Evolutionary conservation across 352 stramenopile genomes (phyloP), one percentile per base, ranked within the genome.

Genomic region (Thraustochytrium sp.): DNA sequence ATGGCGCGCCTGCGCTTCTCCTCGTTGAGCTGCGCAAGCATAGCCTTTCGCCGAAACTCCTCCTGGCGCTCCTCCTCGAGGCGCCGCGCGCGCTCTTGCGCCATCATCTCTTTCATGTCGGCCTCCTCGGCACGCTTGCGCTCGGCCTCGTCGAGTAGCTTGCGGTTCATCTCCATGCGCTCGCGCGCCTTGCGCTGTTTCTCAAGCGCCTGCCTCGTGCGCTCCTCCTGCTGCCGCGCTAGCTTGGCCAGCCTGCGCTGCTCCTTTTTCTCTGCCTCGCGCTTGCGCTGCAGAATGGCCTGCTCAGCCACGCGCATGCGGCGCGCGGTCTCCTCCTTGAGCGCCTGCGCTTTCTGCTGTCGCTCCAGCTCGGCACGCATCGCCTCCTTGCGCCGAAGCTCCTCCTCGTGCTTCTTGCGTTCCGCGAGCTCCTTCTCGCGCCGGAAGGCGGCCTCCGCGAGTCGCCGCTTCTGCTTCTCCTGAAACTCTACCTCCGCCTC

Each of bases 111-210:
- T 26, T 65, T 68, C 61, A 68, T 26, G 26, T 77, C 61, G 0
- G 26, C 31, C 23, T 85, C 62, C 51, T 82, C 61, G 23, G 55
- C 55, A n/a, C 64, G 61, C 40, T 80, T 55, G 23, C 40, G 56
- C 51, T 85, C 77, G 31, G 77, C 42, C 29, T 85, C 61, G 3
- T 64, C 59, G 64, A 82, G 59, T 62, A 86, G 85, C 51, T 73
- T 62, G 36, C 56, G 56, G 42, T 82, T 76, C 54, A 86, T 84
- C 29, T 86, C 80, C 40, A 84, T 84, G 53, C 55, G 21, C 44
- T 92, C 88, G 64, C 94, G 89, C 42, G 95, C 90, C 8, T 88
- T 87, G 2, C 89, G 88, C 74, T 95, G 94, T 85, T 97, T 92
- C 72, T 91, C 93, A 63, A 93, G 90, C 23, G 95, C 84, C 63